Conservation (phyloP, 352 stramenopile genomes). For the Pythium periplocum region DNA sequence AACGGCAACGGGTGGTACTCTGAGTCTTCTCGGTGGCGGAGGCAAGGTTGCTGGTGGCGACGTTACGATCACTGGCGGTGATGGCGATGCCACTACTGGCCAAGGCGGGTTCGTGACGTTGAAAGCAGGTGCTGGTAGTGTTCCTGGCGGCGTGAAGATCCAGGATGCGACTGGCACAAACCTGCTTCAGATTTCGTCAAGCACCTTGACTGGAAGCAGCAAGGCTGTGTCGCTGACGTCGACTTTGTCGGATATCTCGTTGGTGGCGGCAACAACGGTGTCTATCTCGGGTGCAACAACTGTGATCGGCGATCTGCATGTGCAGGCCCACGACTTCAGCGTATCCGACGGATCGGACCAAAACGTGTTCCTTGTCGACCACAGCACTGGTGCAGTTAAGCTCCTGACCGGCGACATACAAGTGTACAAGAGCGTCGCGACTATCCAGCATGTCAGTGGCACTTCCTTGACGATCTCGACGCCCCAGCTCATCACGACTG, state of each 20-base stretch:
- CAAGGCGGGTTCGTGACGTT: conserved; percentile 39
- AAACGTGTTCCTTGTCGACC: too few species aligned
- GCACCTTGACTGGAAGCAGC: conserved; percentile 24
- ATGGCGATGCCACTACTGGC: conserved; percentile 16
- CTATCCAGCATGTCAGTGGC: neutral
- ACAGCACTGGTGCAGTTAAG: conserved; percentile 3
- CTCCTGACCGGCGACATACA: neutral
- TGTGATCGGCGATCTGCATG: conserved; percentile 35
- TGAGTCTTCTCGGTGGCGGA: conserved; percentile 35
- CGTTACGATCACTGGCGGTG: conserved; percentile 26
- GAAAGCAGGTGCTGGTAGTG: conserved; percentile 13
- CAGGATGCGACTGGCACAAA: conserved; percentile 18
- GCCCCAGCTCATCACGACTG: conserved; percentile 4
- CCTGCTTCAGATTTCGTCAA: conserved; percentile 34
- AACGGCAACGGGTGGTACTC: conserved; percentile 26
- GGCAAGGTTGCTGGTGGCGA: conserved; percentile 28
- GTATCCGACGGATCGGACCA: conserved; percentile 7
- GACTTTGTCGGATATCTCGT: conserved; percentile 34
- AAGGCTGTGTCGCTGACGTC: conserved; percentile 33
- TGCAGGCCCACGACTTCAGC: conserved; percentile 32
- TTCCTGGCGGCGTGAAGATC: conserved; percentile 28
- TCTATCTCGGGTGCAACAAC: conserved; percentile 38
- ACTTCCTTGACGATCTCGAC: conserved; percentile 1
- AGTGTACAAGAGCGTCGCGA: conserved; percentile 4
- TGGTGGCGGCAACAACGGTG: conserved; percentile 31